Evolutionary conservation across 768 basidiomycete species (phyloP), one percentile per base, ranked within the genome.

Genomic region (Suillus alpinus): DNA sequence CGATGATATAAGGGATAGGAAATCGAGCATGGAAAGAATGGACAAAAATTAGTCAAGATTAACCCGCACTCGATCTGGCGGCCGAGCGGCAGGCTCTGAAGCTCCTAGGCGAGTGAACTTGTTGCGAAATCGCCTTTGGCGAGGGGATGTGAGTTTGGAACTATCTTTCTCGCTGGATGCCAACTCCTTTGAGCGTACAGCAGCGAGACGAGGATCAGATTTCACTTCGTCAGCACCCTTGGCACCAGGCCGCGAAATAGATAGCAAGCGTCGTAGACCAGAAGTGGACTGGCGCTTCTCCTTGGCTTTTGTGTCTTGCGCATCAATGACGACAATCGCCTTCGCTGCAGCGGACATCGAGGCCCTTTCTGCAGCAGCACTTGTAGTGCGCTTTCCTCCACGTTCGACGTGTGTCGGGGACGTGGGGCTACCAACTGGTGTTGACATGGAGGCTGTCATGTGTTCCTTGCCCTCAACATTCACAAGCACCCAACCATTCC

Each of bases 401-500:
- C 71, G 73, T 29, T 77, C 71, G 36, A 67, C 72, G 55, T 59
- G 68, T 23, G 57, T 59, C 32, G 69, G 70, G 53, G 73, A 68
- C 32, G 71, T 70, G 23, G 71, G 68, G 20, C 72, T 67, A 16
- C 59, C 59, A 51, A 66, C 63, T 53, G 67, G 69, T 49, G 66
- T 66, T 16, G 68, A 50, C 8, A 61, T 60, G 37, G 73, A 69
- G 43, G 65, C 67, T 40, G 64, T 66, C 47, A 56, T 60, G 47
- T 72, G 76, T 55, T 71, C 73, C 63, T 74, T 73, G 34, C 79
- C 77, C 61, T 85, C 86, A 16, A 87, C 81, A 56, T 85, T 87
- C 40, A 88, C 83, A 29, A 88, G 74, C 2, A 88, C 86, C 86
- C 86, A 88, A 29, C 86, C 86, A 66, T 83, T 76, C 16, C 81